These are phyloP conservation scores for Globomyces pollinis-pini DNA, from an alignment of 192 early-diverging fungal species.

Conservation along the genomic window DNA sequence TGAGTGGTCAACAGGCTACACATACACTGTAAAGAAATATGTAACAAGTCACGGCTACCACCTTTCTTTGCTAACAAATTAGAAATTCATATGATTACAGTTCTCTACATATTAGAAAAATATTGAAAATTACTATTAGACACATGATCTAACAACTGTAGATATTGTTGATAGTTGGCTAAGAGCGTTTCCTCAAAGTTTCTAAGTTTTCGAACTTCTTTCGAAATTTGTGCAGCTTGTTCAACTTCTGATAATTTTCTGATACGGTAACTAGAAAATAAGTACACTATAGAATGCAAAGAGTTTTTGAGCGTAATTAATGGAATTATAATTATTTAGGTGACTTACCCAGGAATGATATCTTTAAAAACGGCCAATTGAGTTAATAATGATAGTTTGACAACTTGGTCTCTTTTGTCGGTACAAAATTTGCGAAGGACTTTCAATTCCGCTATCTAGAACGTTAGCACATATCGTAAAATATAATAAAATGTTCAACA, in stretches of 20 bases:
- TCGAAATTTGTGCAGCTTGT: conserved; percentile 64
- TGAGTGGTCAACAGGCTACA: conserved; percentile 70
- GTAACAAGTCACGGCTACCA: conserved; percentile 15
- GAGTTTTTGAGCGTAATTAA: no score
- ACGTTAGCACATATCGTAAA: conserved; percentile 41
- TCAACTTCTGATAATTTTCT: conserved; percentile 79
- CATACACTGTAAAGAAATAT: conserved; percentile 72
- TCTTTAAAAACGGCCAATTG: conserved; percentile 92
- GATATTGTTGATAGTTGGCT: conserved; percentile 73
- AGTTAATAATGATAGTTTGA: conserved; percentile 72
- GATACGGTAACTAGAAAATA: conserved; percentile 93
- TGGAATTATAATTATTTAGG: no score
- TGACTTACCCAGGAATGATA: conserved; percentile 86
- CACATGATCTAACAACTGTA: conserved; percentile 61
- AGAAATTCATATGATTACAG: not conserved
- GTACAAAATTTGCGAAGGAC: conserved; percentile 56
- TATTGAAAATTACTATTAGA: not conserved
- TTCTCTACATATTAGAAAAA: conserved; percentile 13
- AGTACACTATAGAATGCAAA: not conserved
- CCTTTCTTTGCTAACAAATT: not conserved
- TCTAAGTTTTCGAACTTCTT: conserved; percentile 83
- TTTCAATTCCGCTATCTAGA: no score
- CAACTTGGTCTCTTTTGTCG: conserved; percentile 55
- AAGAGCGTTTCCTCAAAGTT: conserved; percentile 80
- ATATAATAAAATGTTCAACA: not conserved